These are phyloP conservation scores for Cyclospora cayetanensis DNA, from an alignment of 169 alveolate genomes.

Conservation along the genomic window DNA sequence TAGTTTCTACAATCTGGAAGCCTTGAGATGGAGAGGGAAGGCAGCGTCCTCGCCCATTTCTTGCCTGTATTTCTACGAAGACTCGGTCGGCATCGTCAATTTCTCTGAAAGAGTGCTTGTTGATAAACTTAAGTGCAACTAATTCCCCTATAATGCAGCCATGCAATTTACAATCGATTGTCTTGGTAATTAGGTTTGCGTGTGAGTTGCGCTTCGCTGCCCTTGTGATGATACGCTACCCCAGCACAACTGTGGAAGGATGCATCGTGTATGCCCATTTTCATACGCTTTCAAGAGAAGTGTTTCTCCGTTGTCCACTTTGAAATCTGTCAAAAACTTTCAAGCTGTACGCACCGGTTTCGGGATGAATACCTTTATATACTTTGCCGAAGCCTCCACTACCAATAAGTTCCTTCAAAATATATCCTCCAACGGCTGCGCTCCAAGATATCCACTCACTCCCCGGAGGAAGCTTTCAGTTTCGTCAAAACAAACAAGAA, in stretches of 20 bases:
- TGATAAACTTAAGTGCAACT: slow-evolving; percentile 66
- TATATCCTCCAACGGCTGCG: slow-evolving; percentile 68
- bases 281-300: too few relatives aligned
- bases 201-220: too few relatives aligned
- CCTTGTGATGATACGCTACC: too few relatives aligned
- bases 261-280: too few relatives aligned
- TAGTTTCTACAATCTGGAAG: not conserved
- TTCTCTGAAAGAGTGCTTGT: slow-evolving; percentile 55
- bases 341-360: slow-evolving; percentile 61
- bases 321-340: too few relatives aligned
- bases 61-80: slow-evolving; percentile 71
- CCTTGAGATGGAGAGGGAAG: not conserved
- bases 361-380: slow-evolving; percentile 67
- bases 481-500: too few relatives aligned
- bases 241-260: too few relatives aligned
- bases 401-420: slow-evolving; percentile 56
- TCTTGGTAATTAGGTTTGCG: too few relatives aligned
- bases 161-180: not conserved
- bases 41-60: not conserved
- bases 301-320: too few relatives aligned
- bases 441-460: not conserved
- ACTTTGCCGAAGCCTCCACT: slow-evolving; percentile 73
- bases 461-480: not conserved
- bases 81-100: slow-evolving; percentile 69
- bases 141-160: slow-evolving; percentile 18